Evolutionary conservation across 1,284 basidiomycete genomes (phyloP).

Genomic region (Moniliella sp.): DNA sequence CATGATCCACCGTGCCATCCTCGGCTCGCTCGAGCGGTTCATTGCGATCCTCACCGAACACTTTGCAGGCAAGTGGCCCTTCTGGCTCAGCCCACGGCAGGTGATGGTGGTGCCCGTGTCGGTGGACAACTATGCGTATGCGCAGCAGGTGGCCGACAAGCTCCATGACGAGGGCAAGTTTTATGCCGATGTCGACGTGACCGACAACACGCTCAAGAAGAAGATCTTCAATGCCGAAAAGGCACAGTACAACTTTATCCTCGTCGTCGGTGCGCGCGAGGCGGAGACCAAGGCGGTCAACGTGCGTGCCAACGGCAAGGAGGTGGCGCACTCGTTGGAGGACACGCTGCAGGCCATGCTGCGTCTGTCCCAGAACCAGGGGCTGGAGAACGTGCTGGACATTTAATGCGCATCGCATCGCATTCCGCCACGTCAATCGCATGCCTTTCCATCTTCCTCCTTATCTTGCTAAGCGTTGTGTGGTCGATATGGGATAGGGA

Average conservation of each 20-base stretch:
- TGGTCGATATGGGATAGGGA: no score
- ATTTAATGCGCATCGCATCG: no score
- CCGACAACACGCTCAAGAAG: slow-evolving; percentile 78
- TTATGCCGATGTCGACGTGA: slow-evolving; percentile 75
- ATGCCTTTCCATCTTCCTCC: no score
- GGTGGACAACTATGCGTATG: slow-evolving; percentile 63
- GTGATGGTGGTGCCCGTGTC: slow-evolving; percentile 84
- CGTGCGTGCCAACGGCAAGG: no score
- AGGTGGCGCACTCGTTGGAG: no score
- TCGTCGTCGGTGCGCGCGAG: no score
- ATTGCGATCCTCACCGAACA: slow-evolving; percentile 94
- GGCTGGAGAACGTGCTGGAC: no score
- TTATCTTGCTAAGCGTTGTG: no score
- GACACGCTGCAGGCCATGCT: no score
- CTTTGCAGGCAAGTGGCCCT: slow-evolving; percentile 95
- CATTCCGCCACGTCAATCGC: no score
- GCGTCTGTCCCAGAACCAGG: no score
- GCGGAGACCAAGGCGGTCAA: no score
- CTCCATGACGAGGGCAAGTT: slow-evolving; percentile 55
- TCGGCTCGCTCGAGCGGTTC: slow-evolving; percentile 84
- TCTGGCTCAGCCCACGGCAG: slow-evolving; percentile 91
- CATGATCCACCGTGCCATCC: slow-evolving; percentile 91
- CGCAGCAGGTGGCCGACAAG: slow-evolving; percentile 51
- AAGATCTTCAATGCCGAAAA: slow-evolving; percentile 46
- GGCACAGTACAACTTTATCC: slow-evolving; percentile 66